A percentile compares a stretch with the other conserved stretches of the same genome.
These are phyloP conservation scores for Pelargonium fulgidum DNA, from an alignment of 441 rosid species.

Conservation along the genomic window DNA sequence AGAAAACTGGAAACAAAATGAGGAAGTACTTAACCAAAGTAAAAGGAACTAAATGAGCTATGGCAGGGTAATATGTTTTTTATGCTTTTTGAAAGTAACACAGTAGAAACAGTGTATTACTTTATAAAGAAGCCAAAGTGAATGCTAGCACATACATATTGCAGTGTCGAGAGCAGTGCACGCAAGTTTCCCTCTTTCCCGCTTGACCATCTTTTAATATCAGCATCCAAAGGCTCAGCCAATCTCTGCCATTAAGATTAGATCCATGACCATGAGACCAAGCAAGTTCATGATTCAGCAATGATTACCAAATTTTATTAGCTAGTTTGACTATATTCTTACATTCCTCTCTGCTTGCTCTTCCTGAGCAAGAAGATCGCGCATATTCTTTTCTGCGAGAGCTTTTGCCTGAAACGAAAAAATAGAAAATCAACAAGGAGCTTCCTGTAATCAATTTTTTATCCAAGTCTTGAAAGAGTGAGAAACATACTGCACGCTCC, in stretches of 20 bases:
- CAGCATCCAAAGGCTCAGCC: slow-evolving; percentile 71
- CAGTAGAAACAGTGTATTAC: neutral
- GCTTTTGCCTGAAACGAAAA: slow-evolving; percentile 72
- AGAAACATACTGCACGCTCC: slow-evolving; percentile 67
- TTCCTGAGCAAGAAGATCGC: slow-evolving; percentile 73
- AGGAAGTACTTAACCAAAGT: neutral
- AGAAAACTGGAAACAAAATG: too few relatives aligned
- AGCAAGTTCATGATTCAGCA: neutral
- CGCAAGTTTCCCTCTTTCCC: slow-evolving; percentile 91
- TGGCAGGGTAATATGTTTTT: neutral
- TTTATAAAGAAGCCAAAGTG: slow-evolving; percentile 8
- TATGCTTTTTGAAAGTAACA: neutral
- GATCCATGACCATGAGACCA: slow-evolving; percentile 20
- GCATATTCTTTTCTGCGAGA: slow-evolving; percentile 90
- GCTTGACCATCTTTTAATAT: slow-evolving; percentile 86
- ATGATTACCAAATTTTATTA: neutral
- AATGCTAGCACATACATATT: slow-evolving; percentile 48
- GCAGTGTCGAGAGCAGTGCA: slow-evolving; percentile 83
- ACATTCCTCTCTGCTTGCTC: slow-evolving; percentile 95
- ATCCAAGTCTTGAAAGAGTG: slow-evolving; percentile 10
- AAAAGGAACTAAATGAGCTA: neutral
- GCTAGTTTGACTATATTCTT: slow-evolving; percentile 21
- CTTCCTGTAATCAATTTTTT: neutral
- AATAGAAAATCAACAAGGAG: slow-evolving; percentile 11
- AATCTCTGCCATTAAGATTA: slow-evolving; percentile 48